Base-by-base conservation (phyloP, 345 rosid species). In the Arabis alpina region DNA sequence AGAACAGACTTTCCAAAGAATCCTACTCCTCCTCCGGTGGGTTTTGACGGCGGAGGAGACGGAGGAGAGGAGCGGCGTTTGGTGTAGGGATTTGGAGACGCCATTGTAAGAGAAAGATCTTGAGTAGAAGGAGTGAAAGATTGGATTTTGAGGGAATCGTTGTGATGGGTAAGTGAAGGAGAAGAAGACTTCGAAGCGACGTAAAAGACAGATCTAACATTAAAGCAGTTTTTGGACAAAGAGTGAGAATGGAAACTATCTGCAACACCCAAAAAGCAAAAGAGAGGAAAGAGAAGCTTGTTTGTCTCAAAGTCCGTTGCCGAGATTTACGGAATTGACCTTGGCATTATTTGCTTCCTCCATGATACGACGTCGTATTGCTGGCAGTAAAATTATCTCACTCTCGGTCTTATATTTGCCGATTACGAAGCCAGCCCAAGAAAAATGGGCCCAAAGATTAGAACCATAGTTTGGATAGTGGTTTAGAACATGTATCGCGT, bases 101-200 rank as follows among this genome's bases (percentile, higher is more conserved):
- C 80, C 97, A 86, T 88, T 70, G 83, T 28, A 28, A 4, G 48
- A 34, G 73, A 47, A 71, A 65, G 73, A 65, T 32, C 32, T 50
- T 7, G 0, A 30, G 69, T 6, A 52, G 48, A 52, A 62, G 64
- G 54, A 36, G 8, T 70, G 7, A 30, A 76, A 13, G 68, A 69
- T 68, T 80, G 27, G 68, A 49, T 32, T 23, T 19, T 23, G 9
- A 63, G 6, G 54, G 75, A 58, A 42, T 64, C 51, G 64, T 25
- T 36, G 4, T 36, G 40, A 10, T 45, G 70, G 51, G 52, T 68
- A 54, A 9, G 59, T 39, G 15, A 39, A 19, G 68, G 12, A 25
- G 54, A 84, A 83, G 75, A 71, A 84, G 96, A 86, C 90, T 87
- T 90, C 76, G 89, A 79, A 66, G 77, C 68, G 70, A 88, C 81